Percentiles rank a stretch among this genome's conserved stretches.
phyloP scores from a whole-genome alignment of 495 filamentous ascomycete genomes.

The Hypoxylon intermedium region DNA sequence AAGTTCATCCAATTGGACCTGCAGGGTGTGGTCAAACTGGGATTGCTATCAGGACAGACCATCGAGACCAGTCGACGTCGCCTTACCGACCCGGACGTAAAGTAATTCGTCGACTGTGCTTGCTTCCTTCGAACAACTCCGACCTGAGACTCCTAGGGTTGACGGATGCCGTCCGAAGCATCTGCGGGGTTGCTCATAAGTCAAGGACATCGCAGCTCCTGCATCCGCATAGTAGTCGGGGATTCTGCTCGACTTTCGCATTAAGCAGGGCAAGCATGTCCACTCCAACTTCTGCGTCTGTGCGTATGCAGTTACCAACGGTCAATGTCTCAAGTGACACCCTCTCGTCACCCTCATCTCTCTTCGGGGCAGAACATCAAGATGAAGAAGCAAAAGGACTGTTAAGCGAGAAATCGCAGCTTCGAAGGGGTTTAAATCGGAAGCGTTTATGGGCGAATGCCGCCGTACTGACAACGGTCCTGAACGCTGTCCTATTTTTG shows the following conservation, averaged over 20 bases:
- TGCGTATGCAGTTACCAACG: neutral
- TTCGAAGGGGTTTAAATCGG: neutral
- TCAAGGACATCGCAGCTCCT: too few species aligned
- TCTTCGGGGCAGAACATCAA: neutral
- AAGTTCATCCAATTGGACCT: neutral
- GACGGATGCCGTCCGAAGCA: too few species aligned
- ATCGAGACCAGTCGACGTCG: neutral
- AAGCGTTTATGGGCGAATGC: neutral
- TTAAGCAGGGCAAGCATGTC: neutral
- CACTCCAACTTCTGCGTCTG: neutral
- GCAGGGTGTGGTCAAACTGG: too few species aligned
- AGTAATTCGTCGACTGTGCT: neutral
- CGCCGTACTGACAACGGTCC: conserved; percentile 6
- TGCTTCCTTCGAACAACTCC: neutral
- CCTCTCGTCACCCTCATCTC: conserved; percentile 4
- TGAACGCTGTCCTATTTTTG: conserved; percentile 19
- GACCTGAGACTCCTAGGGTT: too few species aligned
- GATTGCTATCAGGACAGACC: neutral
- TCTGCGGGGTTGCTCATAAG: too few species aligned
- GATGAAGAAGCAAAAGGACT: conserved; percentile 13
- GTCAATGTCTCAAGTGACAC: neutral
- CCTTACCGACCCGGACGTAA: too few species aligned
- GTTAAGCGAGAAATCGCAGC: conserved; percentile 8
- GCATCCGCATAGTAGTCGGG: too few species aligned
- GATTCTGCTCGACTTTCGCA: too few species aligned